A percentile compares a stretch with the other conserved stretches of the same genome.
These are phyloP conservation scores for Allium fistulosum DNA, from an alignment of 106 monocot species.

Conservation along the genomic window DNA sequence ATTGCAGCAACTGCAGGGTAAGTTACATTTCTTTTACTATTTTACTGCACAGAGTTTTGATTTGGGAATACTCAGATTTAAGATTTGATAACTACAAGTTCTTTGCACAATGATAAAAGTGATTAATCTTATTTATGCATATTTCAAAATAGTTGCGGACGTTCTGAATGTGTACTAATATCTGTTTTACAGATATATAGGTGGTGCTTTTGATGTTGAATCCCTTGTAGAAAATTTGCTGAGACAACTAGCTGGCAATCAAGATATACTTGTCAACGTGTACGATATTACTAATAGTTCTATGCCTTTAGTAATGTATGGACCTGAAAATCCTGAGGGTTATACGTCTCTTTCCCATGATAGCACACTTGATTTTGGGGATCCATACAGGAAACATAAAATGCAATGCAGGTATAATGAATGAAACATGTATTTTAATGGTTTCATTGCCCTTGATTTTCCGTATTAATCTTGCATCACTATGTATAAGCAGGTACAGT, in stretches of 20 bases:
- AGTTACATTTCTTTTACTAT: conserved; percentile 10
- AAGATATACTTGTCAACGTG: conserved; percentile 89
- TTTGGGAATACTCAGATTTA: too few relatives aligned
- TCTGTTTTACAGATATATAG: conserved; percentile 59
- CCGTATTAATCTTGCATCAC: conserved; percentile 1
- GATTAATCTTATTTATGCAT: too few relatives aligned
- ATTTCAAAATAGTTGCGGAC: too few relatives aligned
- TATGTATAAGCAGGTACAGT: conserved; percentile 54
- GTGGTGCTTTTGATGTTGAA: conserved; percentile 97
- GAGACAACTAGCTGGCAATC: conserved; percentile 85
- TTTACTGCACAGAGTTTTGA: too few relatives aligned
- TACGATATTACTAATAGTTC: conserved; percentile 89
- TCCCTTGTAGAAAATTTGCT: conserved; percentile 91
- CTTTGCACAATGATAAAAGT: too few relatives aligned
- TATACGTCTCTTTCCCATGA: conserved; percentile 45
- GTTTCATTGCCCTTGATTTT: background rate
- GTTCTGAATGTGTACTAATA: too few relatives aligned
- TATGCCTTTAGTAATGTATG: conserved; percentile 90
- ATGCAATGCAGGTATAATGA: conserved; percentile 76
- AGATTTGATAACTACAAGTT: too few relatives aligned
- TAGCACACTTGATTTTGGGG: conserved; percentile 90
- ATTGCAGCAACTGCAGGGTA: conserved; percentile 80
- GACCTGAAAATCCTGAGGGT: conserved; percentile 49
- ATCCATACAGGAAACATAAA: conserved; percentile 87
- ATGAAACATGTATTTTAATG: background rate